Evolutionary conservation across 2,329 filamentous ascomycete species (phyloP).

Genomic region (Cordyceps tenuipes): DNA sequence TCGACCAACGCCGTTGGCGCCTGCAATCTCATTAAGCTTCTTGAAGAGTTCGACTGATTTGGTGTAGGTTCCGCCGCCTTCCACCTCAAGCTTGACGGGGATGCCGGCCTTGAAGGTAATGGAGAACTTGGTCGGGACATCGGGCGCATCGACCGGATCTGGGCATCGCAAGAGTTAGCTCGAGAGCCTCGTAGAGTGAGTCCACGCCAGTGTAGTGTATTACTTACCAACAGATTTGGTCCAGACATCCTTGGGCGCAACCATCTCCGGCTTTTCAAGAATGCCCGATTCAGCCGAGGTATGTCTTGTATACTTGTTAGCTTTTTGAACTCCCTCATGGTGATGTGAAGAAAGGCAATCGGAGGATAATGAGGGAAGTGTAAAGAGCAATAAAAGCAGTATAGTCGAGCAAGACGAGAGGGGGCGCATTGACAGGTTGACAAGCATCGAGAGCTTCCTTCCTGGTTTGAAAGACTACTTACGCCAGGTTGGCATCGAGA

Average conservation of each 20-base stretch:
- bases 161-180: conserved; percentile 27
- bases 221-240: conserved; percentile 40
- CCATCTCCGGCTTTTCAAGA: conserved; percentile 49
- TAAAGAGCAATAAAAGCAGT: neutral
- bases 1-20: conserved; percentile 57
- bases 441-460: neutral
- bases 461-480: neutral
- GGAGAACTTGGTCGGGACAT: conserved; percentile 56
- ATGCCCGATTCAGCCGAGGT: conserved; percentile 68
- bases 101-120: conserved; percentile 60
- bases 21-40: conserved; percentile 54
- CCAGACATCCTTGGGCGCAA: conserved; percentile 64
- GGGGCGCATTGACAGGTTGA: neutral
- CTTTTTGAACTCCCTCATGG: neutral
- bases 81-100: conserved; percentile 53
- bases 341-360: conserved; percentile 29
- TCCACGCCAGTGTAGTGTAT: neutral
- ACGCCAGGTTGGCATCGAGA: conserved; percentile 30
- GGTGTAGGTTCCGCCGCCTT: conserved; percentile 48
- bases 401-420: neutral
- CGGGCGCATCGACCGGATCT: conserved; percentile 55
- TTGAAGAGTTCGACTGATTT: conserved; percentile 59
- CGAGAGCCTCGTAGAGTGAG: neutral
- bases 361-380: neutral
- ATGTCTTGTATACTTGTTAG: conserved; percentile 1